Evolutionary conservation across 768 basidiomycete species (phyloP).

Genomic region (Epithele typhae): DNA sequence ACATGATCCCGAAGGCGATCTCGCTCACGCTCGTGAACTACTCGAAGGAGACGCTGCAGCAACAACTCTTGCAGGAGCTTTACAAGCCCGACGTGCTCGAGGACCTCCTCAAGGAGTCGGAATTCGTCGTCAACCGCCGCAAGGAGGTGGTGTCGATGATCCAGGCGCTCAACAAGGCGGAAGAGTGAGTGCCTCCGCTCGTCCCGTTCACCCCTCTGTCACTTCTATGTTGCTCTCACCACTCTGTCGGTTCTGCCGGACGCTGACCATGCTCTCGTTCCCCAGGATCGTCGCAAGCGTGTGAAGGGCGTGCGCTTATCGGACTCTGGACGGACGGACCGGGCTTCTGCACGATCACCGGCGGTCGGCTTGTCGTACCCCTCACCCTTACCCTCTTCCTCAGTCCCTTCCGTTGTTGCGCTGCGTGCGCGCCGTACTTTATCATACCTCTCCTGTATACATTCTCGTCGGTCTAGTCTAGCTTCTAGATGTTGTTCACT

Average conservation of each 20-base stretch:
- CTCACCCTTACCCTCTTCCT: too few relatives aligned
- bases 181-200: slow-evolving; percentile 60
- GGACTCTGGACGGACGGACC: slow-evolving; percentile 7
- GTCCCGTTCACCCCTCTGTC: neutral
- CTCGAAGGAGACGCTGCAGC: slow-evolving; percentile 93
- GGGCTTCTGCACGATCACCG: slow-evolving; percentile 1
- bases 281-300: slow-evolving; percentile 20
- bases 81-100: slow-evolving; percentile 97
- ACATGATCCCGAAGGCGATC: slow-evolving; percentile 98
- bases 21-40: slow-evolving; percentile 86
- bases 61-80: slow-evolving; percentile 89
- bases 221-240: too few relatives aligned
- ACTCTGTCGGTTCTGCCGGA: too few relatives aligned
- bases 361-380: neutral
- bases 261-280: neutral
- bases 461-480: slow-evolving; percentile 4
- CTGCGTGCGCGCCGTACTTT: too few relatives aligned
- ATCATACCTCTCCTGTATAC: slow-evolving; percentile 17
- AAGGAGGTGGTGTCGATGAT: slow-evolving; percentile 96
- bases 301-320: slow-evolving; percentile 1
- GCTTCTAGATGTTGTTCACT: slow-evolving; percentile 12
- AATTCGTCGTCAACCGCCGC: slow-evolving; percentile 81
- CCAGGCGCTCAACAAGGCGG: slow-evolving; percentile 91
- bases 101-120: slow-evolving; percentile 92
- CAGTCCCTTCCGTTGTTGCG: too few relatives aligned